Conservation (phyloP, 2,329 filamentous ascomycete genomes). For the Parafenestella ontariensis region DNA sequence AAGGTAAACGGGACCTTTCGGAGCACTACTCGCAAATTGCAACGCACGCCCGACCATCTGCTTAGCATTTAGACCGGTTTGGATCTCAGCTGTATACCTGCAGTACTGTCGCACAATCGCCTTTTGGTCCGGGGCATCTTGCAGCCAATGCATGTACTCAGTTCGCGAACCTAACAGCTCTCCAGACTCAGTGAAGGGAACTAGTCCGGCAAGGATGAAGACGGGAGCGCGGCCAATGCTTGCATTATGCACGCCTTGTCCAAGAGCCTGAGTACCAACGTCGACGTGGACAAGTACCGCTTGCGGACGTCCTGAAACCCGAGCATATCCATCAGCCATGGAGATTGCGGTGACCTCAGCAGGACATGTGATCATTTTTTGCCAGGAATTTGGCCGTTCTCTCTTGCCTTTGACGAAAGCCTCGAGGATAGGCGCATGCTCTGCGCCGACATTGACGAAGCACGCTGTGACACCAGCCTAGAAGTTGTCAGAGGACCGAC, state of each 20-base stretch:
- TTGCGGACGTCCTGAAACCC: constrained; percentile 70
- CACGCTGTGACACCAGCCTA: constrained; percentile 18
- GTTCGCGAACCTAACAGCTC: constrained; percentile 48
- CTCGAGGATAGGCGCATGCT: constrained; percentile 31
- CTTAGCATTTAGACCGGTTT: constrained; percentile 35
- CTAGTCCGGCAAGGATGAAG: constrained; percentile 55
- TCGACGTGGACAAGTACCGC: constrained; percentile 79
- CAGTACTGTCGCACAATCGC: constrained; percentile 46
- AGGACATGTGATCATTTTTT: constrained; percentile 24
- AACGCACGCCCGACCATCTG: constrained; percentile 34
- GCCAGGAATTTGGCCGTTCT: constrained; percentile 18
- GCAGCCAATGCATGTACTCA: constrained; percentile 54
- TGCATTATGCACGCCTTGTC: constrained; percentile 71
- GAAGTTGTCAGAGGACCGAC: too few species aligned
- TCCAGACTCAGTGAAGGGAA: constrained; percentile 54
- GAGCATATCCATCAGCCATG: constrained; percentile 22
- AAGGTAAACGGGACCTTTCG: constrained; percentile 31
- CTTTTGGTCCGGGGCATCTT: constrained; percentile 54
- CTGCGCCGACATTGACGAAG: constrained; percentile 32
- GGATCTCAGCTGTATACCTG: constrained; percentile 39
- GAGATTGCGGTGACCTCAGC: constrained; percentile 25
- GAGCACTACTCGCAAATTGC: constrained; percentile 33
- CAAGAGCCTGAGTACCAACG: constrained; percentile 70
- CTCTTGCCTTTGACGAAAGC: constrained; percentile 27
- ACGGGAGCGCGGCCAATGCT: constrained; percentile 31